phyloP scores from a whole-genome alignment of 495 filamentous ascomycete genomes.

The Annulohypoxylon nitens region DNA sequence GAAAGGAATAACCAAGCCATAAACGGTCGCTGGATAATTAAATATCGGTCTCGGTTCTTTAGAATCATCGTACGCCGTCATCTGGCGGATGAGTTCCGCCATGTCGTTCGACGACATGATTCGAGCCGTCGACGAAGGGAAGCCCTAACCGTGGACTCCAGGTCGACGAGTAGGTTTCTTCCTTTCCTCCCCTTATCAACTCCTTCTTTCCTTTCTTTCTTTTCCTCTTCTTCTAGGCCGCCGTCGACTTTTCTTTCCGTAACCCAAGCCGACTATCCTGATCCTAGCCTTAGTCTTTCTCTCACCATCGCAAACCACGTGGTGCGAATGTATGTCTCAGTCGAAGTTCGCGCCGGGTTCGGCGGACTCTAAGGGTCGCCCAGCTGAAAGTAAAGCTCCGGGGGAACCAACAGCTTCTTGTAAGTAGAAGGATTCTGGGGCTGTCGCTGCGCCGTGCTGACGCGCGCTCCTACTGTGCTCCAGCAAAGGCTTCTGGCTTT shows the following conservation, averaged over 20 bases:
- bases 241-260: not conserved
- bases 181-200: not conserved
- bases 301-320: conserved; percentile 13
- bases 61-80: conserved; percentile 48
- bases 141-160: not conserved
- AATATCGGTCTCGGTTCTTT: conserved; percentile 35
- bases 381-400: not conserved
- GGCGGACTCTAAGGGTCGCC: conserved; percentile 4
- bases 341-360: not conserved
- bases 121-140: conserved; percentile 9
- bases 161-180: conserved; percentile 1
- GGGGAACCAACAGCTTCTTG: conserved; percentile 9
- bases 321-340: conserved; percentile 6
- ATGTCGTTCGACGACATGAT: conserved; percentile 32
- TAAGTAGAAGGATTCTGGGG: conserved; percentile 1
- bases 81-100: conserved; percentile 33
- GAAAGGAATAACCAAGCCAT: conserved; percentile 44
- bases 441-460: conserved; percentile 11
- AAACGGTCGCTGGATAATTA: conserved; percentile 36
- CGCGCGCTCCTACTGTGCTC: conserved; percentile 1
- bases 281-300: conserved; percentile 10
- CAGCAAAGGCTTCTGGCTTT: not conserved
- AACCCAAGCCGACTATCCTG: not conserved
- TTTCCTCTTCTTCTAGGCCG: not conserved
- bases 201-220: not conserved